Evolutionary conservation across 192 early-diverging fungal species (phyloP).

Genomic region (Umbelopsis sp.): DNA sequence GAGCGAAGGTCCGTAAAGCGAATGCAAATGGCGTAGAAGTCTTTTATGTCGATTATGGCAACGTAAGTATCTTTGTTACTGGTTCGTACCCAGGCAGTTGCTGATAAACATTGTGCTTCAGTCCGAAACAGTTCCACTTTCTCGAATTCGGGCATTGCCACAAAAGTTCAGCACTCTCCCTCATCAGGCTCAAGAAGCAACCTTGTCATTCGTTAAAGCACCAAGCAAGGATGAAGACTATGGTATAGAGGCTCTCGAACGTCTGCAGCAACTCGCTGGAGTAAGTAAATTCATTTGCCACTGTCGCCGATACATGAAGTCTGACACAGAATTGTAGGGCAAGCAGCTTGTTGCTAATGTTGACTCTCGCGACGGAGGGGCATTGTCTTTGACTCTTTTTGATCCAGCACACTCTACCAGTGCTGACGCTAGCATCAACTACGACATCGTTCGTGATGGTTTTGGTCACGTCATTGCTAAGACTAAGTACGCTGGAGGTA

Average conservation of each 20-base stretch:
- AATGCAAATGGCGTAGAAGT: slow-evolving; percentile 71
- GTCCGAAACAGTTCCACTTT: slow-evolving; percentile 72
- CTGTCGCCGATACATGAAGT: too few species aligned
- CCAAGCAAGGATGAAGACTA: slow-evolving; percentile 72
- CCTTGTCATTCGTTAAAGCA: slow-evolving; percentile 79
- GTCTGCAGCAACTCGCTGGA: slow-evolving; percentile 67
- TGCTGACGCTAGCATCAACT: slow-evolving; percentile 70
- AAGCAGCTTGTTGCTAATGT: slow-evolving; percentile 75
- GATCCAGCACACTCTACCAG: slow-evolving; percentile 62
- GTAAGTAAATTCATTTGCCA: slow-evolving; percentile 1
- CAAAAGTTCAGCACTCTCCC: slow-evolving; percentile 67
- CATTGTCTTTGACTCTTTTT: slow-evolving; percentile 68
- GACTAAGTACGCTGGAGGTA: slow-evolving; percentile 52
- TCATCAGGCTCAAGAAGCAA: slow-evolving; percentile 81
- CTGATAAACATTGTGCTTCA: slow-evolving; percentile 14
- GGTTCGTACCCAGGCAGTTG: neutral
- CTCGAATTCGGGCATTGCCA: slow-evolving; percentile 78
- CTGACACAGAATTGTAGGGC: slow-evolving; percentile 19
- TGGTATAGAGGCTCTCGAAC: slow-evolving; percentile 71
- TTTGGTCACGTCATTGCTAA: slow-evolving; percentile 58
- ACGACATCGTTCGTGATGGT: slow-evolving; percentile 66
- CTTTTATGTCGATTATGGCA: slow-evolving; percentile 94
- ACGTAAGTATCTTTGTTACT: slow-evolving; percentile 47
- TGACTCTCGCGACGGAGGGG: slow-evolving; percentile 61
- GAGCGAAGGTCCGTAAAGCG: slow-evolving; percentile 76